Conservation (phyloP, 1,284 basidiomycete genomes). For the Malassezia psittaci region DNA sequence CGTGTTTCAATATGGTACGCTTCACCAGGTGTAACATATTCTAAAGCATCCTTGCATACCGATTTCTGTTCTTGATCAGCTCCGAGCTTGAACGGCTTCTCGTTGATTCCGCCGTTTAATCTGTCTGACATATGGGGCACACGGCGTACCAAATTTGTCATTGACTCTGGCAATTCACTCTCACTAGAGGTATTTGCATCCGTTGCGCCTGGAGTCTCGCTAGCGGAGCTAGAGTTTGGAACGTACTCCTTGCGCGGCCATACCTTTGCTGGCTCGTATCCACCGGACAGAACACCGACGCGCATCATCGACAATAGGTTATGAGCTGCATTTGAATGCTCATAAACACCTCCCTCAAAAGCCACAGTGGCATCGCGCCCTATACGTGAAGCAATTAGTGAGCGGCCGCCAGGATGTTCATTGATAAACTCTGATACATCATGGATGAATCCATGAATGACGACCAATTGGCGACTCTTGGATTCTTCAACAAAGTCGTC, state of each 20-base stretch:
- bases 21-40: conserved; percentile 40
- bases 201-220: neutral
- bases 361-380: conserved; percentile 45
- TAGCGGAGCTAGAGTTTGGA: neutral
- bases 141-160: no score
- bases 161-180: neutral
- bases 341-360: conserved; percentile 45
- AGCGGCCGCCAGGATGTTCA: conserved; percentile 44
- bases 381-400: conserved; percentile 35
- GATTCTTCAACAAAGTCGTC: conserved; percentile 43
- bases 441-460: conserved; percentile 44
- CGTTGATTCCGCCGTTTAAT: no score
- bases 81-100: no score
- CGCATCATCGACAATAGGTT: conserved; percentile 46
- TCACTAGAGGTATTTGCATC: neutral
- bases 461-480: conserved; percentile 41
- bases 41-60: conserved; percentile 14
- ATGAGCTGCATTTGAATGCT: conserved; percentile 45
- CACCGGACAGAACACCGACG: conserved; percentile 44
- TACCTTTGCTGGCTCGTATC: conserved; percentile 40
- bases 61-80: neutral
- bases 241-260: conserved; percentile 20
- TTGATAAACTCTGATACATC: conserved; percentile 42
- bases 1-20: conserved; percentile 37
- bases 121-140: no score